phyloP scores from a whole-genome alignment of 306 rosid genomes.

The Luffa aegyptiaca region DNA sequence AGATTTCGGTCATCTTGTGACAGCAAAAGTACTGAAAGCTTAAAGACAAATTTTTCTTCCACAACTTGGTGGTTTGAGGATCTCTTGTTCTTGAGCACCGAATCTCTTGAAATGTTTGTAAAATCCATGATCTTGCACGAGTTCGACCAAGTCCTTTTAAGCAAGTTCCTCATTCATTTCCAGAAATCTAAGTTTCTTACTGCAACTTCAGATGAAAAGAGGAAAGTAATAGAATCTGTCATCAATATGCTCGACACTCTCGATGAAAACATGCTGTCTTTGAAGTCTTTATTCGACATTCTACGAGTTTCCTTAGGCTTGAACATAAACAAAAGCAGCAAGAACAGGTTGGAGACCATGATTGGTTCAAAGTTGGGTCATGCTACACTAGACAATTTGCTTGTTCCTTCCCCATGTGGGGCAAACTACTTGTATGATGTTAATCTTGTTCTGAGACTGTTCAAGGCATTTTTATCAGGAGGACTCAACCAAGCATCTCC shows the following conservation, averaged over 20 bases:
- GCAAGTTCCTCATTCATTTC: constrained; percentile 65
- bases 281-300: constrained; percentile 64
- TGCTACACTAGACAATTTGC: constrained; percentile 72
- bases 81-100: constrained; percentile 48
- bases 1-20: constrained; percentile 69
- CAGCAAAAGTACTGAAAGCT: constrained; percentile 75
- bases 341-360: constrained; percentile 72
- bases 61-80: constrained; percentile 90
- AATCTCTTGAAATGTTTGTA: constrained; percentile 41
- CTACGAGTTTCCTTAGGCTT: constrained; percentile 45
- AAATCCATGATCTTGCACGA: constrained; percentile 49
- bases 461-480: constrained; percentile 46
- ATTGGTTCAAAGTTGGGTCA: constrained; percentile 74
- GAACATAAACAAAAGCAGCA: constrained; percentile 45
- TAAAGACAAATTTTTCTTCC: constrained; percentile 43
- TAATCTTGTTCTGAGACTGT: constrained; percentile 62
- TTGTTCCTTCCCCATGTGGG: constrained; percentile 77
- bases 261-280: constrained; percentile 37
- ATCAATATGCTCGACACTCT: constrained; percentile 45
- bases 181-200: constrained; percentile 51
- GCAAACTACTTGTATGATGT: constrained; percentile 65
- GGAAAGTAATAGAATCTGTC: constrained; percentile 41
- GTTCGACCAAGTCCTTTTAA: constrained; percentile 44
- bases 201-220: constrained; percentile 34
- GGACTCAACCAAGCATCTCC: constrained; percentile 23